A percentile compares a stretch with the other conserved stretches of the same genome.
phyloP scores from a whole-genome alignment of 2,329 filamentous ascomycete species.

The Arthroderma sp. region DNA sequence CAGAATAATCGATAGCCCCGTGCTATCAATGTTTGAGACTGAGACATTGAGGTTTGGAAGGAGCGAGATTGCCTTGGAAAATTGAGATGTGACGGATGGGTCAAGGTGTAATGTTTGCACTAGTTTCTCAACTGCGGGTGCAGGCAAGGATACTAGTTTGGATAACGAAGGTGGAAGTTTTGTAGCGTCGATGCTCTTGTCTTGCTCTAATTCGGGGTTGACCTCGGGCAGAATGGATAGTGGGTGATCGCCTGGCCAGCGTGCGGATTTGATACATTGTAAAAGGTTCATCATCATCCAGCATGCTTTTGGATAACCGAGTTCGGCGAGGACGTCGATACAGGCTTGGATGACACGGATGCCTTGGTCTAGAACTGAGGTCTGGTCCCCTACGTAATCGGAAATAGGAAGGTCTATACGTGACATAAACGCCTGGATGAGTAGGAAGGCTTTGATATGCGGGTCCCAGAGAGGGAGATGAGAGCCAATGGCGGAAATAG shows the following conservation, averaged over 20 bases:
- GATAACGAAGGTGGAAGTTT: constrained; percentile 20
- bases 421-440: constrained; percentile 90
- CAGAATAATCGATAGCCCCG: constrained; percentile 39
- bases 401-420: constrained; percentile 85
- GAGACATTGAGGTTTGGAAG: constrained; percentile 58
- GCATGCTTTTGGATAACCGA: constrained; percentile 68
- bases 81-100: constrained; percentile 16
- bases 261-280: constrained; percentile 81
- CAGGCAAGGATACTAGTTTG: constrained; percentile 20
- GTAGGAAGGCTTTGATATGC: constrained; percentile 87
- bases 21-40: constrained; percentile 47
- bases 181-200: constrained; percentile 2
- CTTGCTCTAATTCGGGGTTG: constrained; percentile 13
- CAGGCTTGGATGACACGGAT: constrained; percentile 94
- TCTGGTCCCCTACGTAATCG: constrained; percentile 93
- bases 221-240: constrained; percentile 69
- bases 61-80: constrained; percentile 46
- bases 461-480: constrained; percentile 89
- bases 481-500: constrained; percentile 44
- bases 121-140: constrained; percentile 16
- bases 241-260: constrained; percentile 75
- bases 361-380: constrained; percentile 76
- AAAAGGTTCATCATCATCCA: constrained; percentile 72
- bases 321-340: constrained; percentile 83
- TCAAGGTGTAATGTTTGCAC: constrained; percentile 20